Evolutionary conservation across 257 asterid species (phyloP).

Genomic region (Petrea volubilis): DNA sequence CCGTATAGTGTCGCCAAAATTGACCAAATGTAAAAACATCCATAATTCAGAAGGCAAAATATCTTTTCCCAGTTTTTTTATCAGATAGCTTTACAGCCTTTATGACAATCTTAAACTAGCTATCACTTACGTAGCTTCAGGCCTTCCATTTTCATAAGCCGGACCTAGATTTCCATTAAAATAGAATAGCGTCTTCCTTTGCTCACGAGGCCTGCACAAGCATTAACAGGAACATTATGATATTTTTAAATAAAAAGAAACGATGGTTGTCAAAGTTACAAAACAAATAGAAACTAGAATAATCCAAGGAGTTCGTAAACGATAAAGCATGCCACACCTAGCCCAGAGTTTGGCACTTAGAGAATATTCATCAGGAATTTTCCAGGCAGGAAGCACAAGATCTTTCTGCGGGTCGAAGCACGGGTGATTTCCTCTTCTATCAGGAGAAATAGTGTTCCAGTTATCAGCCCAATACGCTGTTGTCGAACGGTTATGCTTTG

Average conservation of each 20-base stretch:
- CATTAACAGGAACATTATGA: slow-evolving; percentile 8
- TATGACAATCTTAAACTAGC: slow-evolving; percentile 16
- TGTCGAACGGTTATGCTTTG: slow-evolving; percentile 86
- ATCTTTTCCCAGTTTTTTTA: neutral
- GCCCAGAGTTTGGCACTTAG: slow-evolving; percentile 65
- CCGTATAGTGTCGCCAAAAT: too few species aligned
- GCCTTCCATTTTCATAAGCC: slow-evolving; percentile 82
- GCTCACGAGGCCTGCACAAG: slow-evolving; percentile 70
- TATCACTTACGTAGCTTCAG: slow-evolving; percentile 81
- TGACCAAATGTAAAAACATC: too few species aligned
- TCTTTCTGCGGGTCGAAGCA: slow-evolving; percentile 95
- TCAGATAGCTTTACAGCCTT: slow-evolving; percentile 15
- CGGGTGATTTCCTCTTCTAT: slow-evolving; percentile 86
- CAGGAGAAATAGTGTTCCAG: slow-evolving; percentile 71
- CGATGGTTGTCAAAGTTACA: slow-evolving; percentile 5
- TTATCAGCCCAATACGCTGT: slow-evolving; percentile 91
- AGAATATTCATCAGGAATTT: slow-evolving; percentile 67
- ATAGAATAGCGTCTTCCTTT: slow-evolving; percentile 76
- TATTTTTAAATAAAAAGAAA: slow-evolving; percentile 11
- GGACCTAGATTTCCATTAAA: slow-evolving; percentile 98
- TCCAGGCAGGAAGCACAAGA: slow-evolving; percentile 98
- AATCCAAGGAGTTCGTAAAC: neutral
- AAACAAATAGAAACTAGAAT: neutral
- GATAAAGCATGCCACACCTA: slow-evolving; percentile 46
- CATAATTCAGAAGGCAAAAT: too few species aligned